Conservation (phyloP, 192 early-diverging fungal species). For the Glomus cerebriforme region DNA sequence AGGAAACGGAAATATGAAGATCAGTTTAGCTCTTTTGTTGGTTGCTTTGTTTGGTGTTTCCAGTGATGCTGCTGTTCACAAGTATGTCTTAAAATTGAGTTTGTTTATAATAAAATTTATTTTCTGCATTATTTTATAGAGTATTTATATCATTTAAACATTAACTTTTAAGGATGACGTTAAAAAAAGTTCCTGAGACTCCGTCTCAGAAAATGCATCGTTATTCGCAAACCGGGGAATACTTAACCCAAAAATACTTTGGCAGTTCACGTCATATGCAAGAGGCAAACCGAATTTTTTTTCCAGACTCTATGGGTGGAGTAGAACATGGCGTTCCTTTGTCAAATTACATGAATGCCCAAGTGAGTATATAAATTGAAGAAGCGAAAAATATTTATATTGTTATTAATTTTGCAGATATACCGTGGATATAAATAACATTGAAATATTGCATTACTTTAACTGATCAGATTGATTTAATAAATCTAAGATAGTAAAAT, state of each 20-base stretch:
- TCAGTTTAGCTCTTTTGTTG: neutral
- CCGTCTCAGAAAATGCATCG: slow-evolving; percentile 61
- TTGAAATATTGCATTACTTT: too few species aligned
- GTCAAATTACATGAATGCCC: slow-evolving; percentile 93
- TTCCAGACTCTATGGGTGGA: slow-evolving; percentile 53
- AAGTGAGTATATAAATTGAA: slow-evolving; percentile 41
- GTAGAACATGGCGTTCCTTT: slow-evolving; percentile 74
- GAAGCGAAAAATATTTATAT: neutral
- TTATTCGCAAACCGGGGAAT: slow-evolving; percentile 63
- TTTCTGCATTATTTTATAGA: neutral
- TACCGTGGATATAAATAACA: too few species aligned
- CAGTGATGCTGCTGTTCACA: neutral
- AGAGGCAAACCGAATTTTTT: slow-evolving; percentile 45
- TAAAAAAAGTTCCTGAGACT: slow-evolving; percentile 71
- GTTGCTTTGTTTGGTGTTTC: neutral
- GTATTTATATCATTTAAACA: neutral
- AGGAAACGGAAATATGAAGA: slow-evolving; percentile 5
- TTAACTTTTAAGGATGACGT: slow-evolving; percentile 43
- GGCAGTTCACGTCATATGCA: slow-evolving; percentile 41
- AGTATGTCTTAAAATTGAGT: neutral
- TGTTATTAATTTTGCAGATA: neutral
- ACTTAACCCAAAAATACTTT: slow-evolving; percentile 82
- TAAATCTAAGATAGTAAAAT: neutral
- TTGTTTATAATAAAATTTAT: neutral
- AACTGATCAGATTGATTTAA: too few species aligned